Evolutionary conservation across 192 early-diverging fungal genomes (phyloP).

Genomic region (Coemansia umbellata): DNA sequence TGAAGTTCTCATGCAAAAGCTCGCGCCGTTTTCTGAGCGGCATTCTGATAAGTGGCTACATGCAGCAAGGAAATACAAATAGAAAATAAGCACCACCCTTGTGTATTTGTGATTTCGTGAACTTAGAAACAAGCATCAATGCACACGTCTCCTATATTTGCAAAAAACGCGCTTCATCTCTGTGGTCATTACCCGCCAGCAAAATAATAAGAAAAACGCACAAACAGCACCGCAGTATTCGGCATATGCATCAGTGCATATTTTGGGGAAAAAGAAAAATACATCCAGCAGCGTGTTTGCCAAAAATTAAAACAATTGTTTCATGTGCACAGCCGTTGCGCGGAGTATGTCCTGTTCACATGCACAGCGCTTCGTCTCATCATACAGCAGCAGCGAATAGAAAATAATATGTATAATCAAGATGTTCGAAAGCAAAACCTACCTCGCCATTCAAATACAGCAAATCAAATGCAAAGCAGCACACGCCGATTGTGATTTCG

Average conservation of each 20-base stretch:
- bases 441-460: slow-evolving; percentile 88
- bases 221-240: neutral
- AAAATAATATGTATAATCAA: neutral
- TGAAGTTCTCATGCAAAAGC: slow-evolving; percentile 65
- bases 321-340: neutral
- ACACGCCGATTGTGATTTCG: slow-evolving; percentile 93
- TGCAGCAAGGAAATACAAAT: neutral
- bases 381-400: neutral
- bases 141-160: too few species aligned
- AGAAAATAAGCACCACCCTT: too few species aligned
- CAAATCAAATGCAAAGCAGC: slow-evolving; percentile 96
- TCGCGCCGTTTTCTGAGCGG: slow-evolving; percentile 75
- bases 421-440: slow-evolving; percentile 4
- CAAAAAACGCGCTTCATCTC: neutral
- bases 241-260: neutral
- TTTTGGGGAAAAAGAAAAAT: slow-evolving; percentile 2
- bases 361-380: neutral
- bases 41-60: slow-evolving; percentile 69
- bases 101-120: too few species aligned
- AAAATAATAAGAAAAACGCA: neutral
- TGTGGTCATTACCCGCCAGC: neutral
- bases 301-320: too few species aligned
- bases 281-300: neutral
- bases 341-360: neutral
- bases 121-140: too few species aligned